A percentile compares a stretch with the other conserved stretches of the same genome.
These are phyloP conservation scores for Pholiota microspora DNA, from an alignment of 768 basidiomycete species.

Conservation along the genomic window DNA sequence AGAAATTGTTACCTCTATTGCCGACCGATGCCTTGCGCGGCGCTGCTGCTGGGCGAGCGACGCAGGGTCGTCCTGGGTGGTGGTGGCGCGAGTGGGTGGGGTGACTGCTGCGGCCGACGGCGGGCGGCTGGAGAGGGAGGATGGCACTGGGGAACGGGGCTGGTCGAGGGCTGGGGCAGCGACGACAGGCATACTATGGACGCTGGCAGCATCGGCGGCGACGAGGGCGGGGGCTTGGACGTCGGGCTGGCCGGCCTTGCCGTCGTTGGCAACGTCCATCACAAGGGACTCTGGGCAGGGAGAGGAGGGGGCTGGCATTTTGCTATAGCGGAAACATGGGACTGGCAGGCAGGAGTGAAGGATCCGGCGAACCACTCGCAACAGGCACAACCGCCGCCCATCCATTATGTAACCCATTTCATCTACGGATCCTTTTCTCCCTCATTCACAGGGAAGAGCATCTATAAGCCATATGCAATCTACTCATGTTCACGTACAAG, in stretches of 20 bases:
- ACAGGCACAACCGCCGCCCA: background rate
- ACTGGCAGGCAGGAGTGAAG: background rate
- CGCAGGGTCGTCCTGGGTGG: slow-evolving; percentile 25
- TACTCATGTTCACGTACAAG: no score
- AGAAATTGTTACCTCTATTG: slow-evolving; percentile 51
- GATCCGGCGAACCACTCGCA: background rate
- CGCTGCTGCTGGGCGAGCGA: slow-evolving; percentile 34
- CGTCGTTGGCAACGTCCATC: no score
- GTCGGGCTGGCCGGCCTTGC: no score
- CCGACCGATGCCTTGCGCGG: slow-evolving; percentile 46
- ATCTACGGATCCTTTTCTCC: no score
- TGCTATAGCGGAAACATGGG: no score
- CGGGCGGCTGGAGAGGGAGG: slow-evolving; percentile 19
- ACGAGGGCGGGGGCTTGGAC: background rate
- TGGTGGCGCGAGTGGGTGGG: slow-evolving; percentile 20
- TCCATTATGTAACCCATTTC: background rate
- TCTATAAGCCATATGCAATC: no score
- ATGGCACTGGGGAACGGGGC: slow-evolving; percentile 29
- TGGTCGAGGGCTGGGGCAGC: slow-evolving; percentile 29
- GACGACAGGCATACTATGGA: slow-evolving; percentile 58
- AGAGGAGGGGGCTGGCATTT: no score
- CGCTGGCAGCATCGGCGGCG: slow-evolving; percentile 49
- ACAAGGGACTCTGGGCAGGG: no score
- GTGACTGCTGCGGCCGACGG: slow-evolving; percentile 25
- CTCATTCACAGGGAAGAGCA: no score